Base-by-base conservation (phyloP, 2,329 filamentous ascomycete species). In the Arthrobotrys sinensis region DNA sequence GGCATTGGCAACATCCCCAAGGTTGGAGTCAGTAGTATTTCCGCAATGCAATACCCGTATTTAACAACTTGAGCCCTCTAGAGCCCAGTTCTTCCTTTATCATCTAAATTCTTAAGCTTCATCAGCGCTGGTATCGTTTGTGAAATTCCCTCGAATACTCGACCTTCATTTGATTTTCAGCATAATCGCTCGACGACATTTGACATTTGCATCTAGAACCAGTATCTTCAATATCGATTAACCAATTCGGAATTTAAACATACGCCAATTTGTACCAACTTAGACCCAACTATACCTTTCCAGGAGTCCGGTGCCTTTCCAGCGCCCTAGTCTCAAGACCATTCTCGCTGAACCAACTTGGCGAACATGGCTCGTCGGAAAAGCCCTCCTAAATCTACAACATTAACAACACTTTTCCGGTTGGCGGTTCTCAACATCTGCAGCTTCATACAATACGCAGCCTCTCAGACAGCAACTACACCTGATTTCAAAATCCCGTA, bases 401-500 rank as follows among this genome's bases (percentile, higher is more conserved):
- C 75, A 78, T 28, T 32, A 64, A 48, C 75, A 78, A 78, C 75
- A 72, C 67, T 64, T 68, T 72, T 72, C 11, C 38, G 43, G 12
- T n/a, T 72, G 6, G 50, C 53, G 0, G 12, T 21, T 1, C 14
- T 46, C 12, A 16, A 53, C 21, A 19, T 68, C 34, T 55, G 55
- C 16, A 60, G 43, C 50, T 24, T 78, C 46, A 16, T 78, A 43
- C 50, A 68, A 34, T n/a, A 46, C 19, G 75, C 19, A 4, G 53
- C 40, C 3, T 43, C 75, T 6, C 75, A 78, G 24, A 71, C 60
- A 0, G 48, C 66, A 14, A 71, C 72, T 4, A 77, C 72, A 11
- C 73, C 73, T 7, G 52, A 77, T 4, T 50, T 72, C 32, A 32
- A 72, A 28, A 78, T 78, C 16, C 75, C 75, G 75, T 78, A 64